phyloP scores from a whole-genome alignment of 306 rosid species.

The Cucurbita maxima region DNA sequence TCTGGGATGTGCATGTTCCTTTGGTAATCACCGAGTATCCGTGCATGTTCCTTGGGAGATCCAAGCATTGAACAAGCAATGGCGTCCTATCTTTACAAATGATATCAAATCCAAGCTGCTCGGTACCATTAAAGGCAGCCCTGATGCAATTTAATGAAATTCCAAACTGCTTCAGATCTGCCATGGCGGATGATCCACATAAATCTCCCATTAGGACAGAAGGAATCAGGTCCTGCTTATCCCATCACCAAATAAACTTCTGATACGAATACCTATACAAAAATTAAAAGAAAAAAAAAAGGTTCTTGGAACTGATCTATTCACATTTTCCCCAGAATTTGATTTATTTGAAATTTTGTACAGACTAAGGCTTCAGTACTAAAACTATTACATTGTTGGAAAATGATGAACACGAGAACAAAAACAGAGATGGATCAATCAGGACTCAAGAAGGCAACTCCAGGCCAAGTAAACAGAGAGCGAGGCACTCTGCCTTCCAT shows the following conservation, averaged over 20 bases:
- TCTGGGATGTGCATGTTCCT: too few species aligned
- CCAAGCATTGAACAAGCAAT: background rate
- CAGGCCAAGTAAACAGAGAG: background rate
- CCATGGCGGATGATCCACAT: background rate
- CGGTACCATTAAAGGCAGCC: background rate
- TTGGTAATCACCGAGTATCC: too few species aligned
- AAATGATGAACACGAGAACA: background rate
- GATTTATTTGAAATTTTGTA: background rate
- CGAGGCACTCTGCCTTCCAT: background rate
- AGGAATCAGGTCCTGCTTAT: conserved; percentile 12
- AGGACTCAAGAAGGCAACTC: background rate
- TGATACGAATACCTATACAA: too few species aligned
- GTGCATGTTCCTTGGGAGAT: background rate
- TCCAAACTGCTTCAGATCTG: background rate
- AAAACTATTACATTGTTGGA: background rate
- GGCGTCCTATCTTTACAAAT: background rate
- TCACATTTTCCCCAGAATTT: background rate
- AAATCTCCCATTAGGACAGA: background rate
- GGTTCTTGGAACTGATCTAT: too few species aligned
- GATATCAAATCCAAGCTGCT: background rate
- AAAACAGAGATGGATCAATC: background rate
- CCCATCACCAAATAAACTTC: conserved; percentile 1
- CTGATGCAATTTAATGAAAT: background rate
- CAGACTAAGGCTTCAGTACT: background rate
- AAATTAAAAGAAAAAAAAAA: too few species aligned